Conservation (phyloP, 495 filamentous ascomycete genomes). For the Cairneyella variabilis region DNA sequence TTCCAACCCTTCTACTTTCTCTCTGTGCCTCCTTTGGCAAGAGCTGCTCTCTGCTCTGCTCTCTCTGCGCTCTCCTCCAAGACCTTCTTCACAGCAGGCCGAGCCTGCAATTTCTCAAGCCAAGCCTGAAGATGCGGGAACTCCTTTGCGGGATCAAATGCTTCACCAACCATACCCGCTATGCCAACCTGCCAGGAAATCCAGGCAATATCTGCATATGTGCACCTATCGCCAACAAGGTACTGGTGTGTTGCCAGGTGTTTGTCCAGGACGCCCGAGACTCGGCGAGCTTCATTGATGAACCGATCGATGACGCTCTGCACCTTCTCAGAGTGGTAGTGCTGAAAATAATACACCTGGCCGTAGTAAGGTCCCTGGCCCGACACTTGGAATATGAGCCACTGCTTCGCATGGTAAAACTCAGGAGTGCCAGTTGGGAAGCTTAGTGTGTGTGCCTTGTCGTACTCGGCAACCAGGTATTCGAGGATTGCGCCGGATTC, state of each 20-base stretch:
- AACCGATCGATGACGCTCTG: conserved; percentile 57
- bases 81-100: conserved; percentile 38
- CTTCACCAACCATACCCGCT: conserved; percentile 12
- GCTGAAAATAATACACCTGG: conserved; percentile 51
- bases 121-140: conserved; percentile 39
- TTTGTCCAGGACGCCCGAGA: conserved; percentile 54
- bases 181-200: conserved; percentile 30
- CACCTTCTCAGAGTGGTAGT: conserved; percentile 52
- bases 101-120: conserved; percentile 28
- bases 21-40: too few relatives aligned
- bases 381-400: conserved; percentile 61
- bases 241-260: conserved; percentile 47
- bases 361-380: conserved; percentile 72
- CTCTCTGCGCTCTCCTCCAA: conserved; percentile 34
- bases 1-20: too few relatives aligned
- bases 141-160: conserved; percentile 15
- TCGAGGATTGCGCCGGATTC: conserved; percentile 67
- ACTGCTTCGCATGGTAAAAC: conserved; percentile 55
- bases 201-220: conserved; percentile 16
- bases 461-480: conserved; percentile 69
- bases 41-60: too few relatives aligned
- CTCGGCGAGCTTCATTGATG: conserved; percentile 53
- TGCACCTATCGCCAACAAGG: conserved; percentile 47
- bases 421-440: conserved; percentile 46
- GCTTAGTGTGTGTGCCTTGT: conserved; percentile 56